Percentiles rank a stretch among this genome's conserved stretches.
Evolutionary conservation across 805 yeast genomes (phyloP).

Genomic region (Myxozyma nipponensis): DNA sequence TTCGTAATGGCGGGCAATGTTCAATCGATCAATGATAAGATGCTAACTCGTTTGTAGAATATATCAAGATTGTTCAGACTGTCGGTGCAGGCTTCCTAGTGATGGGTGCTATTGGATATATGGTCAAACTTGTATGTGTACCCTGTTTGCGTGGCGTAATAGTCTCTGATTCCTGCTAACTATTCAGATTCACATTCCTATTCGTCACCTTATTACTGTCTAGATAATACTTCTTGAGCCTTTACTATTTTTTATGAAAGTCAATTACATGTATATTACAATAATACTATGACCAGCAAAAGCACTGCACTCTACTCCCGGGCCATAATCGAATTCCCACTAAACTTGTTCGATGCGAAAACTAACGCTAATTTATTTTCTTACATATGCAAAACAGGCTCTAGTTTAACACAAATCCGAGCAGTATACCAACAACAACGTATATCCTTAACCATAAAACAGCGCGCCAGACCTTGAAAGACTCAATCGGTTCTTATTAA

Average conservation of each 20-base stretch:
- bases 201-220: constrained; percentile 29
- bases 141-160: not conserved
- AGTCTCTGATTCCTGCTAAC: not conserved
- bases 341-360: too few relatives aligned
- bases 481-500: too few relatives aligned
- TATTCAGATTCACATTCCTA: constrained; percentile 29
- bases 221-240: not conserved
- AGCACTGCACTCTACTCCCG: too few relatives aligned
- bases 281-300: too few relatives aligned
- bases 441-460: too few relatives aligned
- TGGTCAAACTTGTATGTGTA: constrained; percentile 63
- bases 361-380: too few relatives aligned
- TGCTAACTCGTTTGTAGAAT: constrained; percentile 50
- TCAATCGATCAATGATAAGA: not conserved
- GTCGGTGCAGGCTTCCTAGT: constrained; percentile 95
- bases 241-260: not conserved
- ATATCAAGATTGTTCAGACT: constrained; percentile 82
- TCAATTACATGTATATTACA: not conserved
- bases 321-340: too few relatives aligned
- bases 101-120: constrained; percentile 97
- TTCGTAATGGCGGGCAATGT: not conserved
- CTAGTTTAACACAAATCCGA: too few relatives aligned
- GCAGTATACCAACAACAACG: too few relatives aligned
- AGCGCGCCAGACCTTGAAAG: too few relatives aligned
- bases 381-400: too few relatives aligned